phyloP scores from a whole-genome alignment of 139 green algal species.

The Pseudopediastrum boryanum region DNA sequence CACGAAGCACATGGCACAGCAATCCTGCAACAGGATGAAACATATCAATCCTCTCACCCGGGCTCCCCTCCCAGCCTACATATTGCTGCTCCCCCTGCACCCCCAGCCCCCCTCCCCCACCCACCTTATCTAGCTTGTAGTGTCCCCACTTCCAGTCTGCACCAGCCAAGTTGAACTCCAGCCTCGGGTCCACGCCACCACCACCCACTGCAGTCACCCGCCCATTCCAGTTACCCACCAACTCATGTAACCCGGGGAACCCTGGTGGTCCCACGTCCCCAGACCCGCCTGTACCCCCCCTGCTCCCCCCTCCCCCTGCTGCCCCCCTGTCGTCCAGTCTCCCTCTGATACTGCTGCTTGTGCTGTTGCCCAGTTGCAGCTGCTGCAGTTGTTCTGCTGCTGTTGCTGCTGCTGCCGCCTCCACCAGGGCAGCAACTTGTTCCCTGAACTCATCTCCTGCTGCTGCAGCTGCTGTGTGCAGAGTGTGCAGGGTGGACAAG shows the following conservation, averaged over 20 bases:
- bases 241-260: slow-evolving; percentile 41
- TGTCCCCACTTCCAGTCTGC: slow-evolving; percentile 23
- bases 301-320: slow-evolving; percentile 64
- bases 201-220: slow-evolving; percentile 31
- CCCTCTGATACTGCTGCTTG: slow-evolving; percentile 9
- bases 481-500: slow-evolving; percentile 55
- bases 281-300: slow-evolving; percentile 77
- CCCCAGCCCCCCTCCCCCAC: not conserved
- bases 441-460: slow-evolving; percentile 25
- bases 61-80: too few relatives aligned
- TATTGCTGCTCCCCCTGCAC: too few relatives aligned
- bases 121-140: slow-evolving; percentile 42
- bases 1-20: too few relatives aligned
- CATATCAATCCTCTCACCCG: too few relatives aligned
- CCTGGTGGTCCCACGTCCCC: slow-evolving; percentile 39
- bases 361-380: not conserved
- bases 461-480: slow-evolving; percentile 11
- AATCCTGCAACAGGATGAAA: too few relatives aligned
- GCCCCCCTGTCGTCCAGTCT: too few relatives aligned
- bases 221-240: slow-evolving; percentile 25
- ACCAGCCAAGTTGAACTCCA: slow-evolving; percentile 27
- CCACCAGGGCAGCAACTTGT: slow-evolving; percentile 22
- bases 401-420: slow-evolving; percentile 20
- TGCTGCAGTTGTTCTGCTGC: slow-evolving; percentile 2
- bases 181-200: not conserved